Base-by-base conservation (phyloP, 1,284 basidiomycete genomes). In the Ceratobasidium sp. region DNA sequence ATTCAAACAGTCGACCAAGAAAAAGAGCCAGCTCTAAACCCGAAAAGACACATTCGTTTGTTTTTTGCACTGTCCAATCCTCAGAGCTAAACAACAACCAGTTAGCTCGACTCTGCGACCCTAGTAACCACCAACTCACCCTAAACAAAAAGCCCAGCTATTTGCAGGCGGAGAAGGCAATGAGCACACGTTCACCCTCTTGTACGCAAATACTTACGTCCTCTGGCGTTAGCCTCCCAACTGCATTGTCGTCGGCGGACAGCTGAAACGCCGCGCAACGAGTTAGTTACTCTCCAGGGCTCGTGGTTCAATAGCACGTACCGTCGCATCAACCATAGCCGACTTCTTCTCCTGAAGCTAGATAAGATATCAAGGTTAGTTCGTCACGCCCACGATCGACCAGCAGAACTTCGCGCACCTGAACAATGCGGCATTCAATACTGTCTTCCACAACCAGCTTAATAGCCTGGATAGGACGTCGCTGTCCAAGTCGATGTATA, bases 401-500 rank as follows among this genome's bases (percentile, higher is more conserved):
- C 28, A 28, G 39, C 9, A 50, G 23, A 14, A 72, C 6, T 6
- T 14, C 14, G 14, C 81, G 58, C 65, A 88, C 87, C 81, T 91
- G 90, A n/a, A 93, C 84, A 75, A 97, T 97, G 75, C 95, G 90
- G 78, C 92, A 93, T 80, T 99, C 97, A 76, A 99, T 98, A 75
- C 93, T 95, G 80, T 99, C 96, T 80, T 98, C 96, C 70, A 98
- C 88, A 34, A 98, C 92, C 43, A 98, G 86, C 78, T 98, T 96
- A 80, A 95, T 94, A 18, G 96, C 95, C 77, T 92, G 88, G 58
- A 98, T 93, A 2, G 97, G 96, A 28, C 97, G 88, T 77, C 91
- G 92, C 81, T 98, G 96, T 21, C 94, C 95, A 41, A 97, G 84
- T 75, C 94, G 90, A 81, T 96, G 93, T 73, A 96, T 96, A 73